A percentile compares a stretch with the other conserved stretches of the same genome.
phyloP scores from a whole-genome alignment of 2,329 filamentous ascomycete genomes.

The Cadophora luteo-olivacea region DNA sequence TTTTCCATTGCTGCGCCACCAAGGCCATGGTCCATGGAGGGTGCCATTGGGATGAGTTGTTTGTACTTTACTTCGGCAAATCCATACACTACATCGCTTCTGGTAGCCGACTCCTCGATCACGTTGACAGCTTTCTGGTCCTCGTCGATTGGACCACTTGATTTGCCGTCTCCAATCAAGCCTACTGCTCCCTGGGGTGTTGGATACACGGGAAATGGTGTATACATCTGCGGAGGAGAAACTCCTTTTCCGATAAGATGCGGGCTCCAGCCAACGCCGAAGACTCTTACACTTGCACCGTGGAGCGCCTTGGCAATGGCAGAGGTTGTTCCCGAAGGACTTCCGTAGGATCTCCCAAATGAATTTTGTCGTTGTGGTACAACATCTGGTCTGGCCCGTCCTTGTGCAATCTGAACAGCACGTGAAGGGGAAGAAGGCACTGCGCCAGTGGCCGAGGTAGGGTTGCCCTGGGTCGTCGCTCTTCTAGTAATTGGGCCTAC shows the following conservation, averaged over 20 bases:
- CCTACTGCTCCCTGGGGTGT: conserved; percentile 65
- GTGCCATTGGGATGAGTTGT: conserved; percentile 88
- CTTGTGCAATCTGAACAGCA: conserved; percentile 75
- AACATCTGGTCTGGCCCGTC: conserved; percentile 64
- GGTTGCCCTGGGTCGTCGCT: conserved; percentile 77
- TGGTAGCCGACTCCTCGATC: conserved; percentile 90
- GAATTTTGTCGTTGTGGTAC: conserved; percentile 77
- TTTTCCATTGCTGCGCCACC: conserved; percentile 66
- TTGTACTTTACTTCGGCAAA: conserved; percentile 99
- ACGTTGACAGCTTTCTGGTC: conserved; percentile 78
- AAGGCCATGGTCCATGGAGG: conserved; percentile 75
- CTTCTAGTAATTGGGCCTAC: conserved; percentile 73
- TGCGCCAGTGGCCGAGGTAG: conserved; percentile 72
- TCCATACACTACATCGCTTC: conserved; percentile 95
- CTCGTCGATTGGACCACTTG: conserved; percentile 71
- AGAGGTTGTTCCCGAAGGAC: conserved; percentile 76
- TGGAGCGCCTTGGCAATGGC: conserved; percentile 95
- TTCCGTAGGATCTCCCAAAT: conserved; percentile 73
- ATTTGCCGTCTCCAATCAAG: conserved; percentile 71
- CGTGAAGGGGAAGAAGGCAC: conserved; percentile 71
- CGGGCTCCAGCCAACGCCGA: conserved; percentile 74
- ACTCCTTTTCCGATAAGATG: conserved; percentile 65
- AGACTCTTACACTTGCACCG: conserved; percentile 80
- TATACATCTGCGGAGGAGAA: conserved; percentile 78
- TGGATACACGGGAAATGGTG: conserved; percentile 85